phyloP scores from a whole-genome alignment of 2,329 filamentous ascomycete species.

The Tolypocladium endophyticum region DNA sequence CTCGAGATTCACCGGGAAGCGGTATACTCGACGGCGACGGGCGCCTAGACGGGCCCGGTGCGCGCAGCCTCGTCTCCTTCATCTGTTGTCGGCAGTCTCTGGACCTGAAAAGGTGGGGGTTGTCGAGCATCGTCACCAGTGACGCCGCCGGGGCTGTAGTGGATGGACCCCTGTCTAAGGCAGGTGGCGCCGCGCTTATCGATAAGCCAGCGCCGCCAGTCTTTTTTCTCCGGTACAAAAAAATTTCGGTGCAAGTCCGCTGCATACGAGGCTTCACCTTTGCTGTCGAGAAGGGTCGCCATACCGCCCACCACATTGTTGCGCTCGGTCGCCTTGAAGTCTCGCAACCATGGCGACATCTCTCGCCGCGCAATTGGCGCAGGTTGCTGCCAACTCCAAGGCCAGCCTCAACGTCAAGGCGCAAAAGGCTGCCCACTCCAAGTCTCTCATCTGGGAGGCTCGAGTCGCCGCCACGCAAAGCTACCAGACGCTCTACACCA shows the following conservation, averaged over 20 bases:
- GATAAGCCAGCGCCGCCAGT: constrained; percentile 16
- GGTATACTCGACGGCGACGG: too few species aligned
- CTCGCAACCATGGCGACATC: constrained; percentile 60
- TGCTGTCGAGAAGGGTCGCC: not conserved
- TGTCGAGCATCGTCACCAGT: not conserved
- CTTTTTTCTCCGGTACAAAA: constrained; percentile 6
- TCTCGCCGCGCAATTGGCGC: constrained; percentile 86
- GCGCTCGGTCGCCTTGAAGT: constrained; percentile 9
- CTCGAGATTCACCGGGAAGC: too few species aligned
- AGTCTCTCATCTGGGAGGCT: constrained; percentile 89
- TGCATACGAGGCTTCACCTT: not conserved
- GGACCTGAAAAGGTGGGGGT: not conserved
- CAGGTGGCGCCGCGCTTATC: constrained; percentile 13
- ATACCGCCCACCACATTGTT: not conserved
- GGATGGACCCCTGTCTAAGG: not conserved
- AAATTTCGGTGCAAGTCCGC: not conserved
- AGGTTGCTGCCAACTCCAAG: constrained; percentile 82
- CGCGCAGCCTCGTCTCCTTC: too few species aligned
- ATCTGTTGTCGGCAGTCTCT: too few species aligned
- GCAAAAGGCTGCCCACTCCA: constrained; percentile 82
- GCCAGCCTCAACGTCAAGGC: constrained; percentile 87
- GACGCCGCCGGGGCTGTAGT: too few species aligned
- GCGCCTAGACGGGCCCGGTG: too few species aligned
- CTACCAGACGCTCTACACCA: constrained; percentile 77
- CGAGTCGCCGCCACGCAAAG: constrained; percentile 77